Evolutionary conservation across 2,329 filamentous ascomycete species (phyloP), one percentile per base, ranked within the genome.

Genomic region (Clonostachys sp.): DNA sequence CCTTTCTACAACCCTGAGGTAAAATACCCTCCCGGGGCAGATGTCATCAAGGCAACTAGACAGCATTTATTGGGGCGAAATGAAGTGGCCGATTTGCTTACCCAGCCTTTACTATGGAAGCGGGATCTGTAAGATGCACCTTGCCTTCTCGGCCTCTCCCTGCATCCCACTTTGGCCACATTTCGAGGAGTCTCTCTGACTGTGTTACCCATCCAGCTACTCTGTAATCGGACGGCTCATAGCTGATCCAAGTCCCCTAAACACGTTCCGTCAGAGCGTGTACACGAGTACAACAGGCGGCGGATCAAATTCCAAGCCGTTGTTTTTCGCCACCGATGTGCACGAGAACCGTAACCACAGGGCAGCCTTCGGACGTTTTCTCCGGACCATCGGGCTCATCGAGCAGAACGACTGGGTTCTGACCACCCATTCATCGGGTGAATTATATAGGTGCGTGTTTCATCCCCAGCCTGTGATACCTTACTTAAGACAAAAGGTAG

Each of bases 261-360:
- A 72, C 49, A 61, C 53, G 0, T 74, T 67, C 47, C 67, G 71
- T 0, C 57, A 56, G 4, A 59, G 58, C 18, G 53, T 60, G 4
- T 75, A 74, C 45, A 59, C 65, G 0, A 71, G 67, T 39, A 57
- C 58, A 1, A 74, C 71, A 0, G 71, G 72, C 1, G 72, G 72
- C 0, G 67, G 66, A 0, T 59, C 51, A 1, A 60, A 60, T 0
- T 59, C 59, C 0, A 53, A 55, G 0, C 61, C 64, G 0, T 49
- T 74, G 49, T 58, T 73, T 36, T 75, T 74, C 44, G 62, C 64
- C 0, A 68, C 65, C 0, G 68, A 74, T 50, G 54, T 56, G 0
- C 14, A 52, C 2, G 72, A 75, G 46, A 75, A 72, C 24, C 67
- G 71, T 2, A 51, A 50, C 2, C 72, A 74, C 1, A 57, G 72